These are phyloP conservation scores for Tricholoma sp. DNA, from an alignment of 768 basidiomycete species.

Conservation along the genomic window DNA sequence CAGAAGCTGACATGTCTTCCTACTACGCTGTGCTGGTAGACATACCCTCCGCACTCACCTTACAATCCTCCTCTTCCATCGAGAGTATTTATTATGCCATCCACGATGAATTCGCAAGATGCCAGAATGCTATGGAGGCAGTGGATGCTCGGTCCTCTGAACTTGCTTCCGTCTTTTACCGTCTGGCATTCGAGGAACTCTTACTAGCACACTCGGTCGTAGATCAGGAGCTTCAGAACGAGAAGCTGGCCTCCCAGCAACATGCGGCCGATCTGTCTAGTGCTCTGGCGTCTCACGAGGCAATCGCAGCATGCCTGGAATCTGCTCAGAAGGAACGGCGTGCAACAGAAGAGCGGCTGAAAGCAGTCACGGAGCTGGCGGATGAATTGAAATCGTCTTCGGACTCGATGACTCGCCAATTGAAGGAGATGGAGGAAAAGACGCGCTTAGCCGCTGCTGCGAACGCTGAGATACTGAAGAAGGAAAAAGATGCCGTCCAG, in stretches of 20 bases:
- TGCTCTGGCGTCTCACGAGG: constrained; percentile 36
- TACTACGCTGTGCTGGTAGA: constrained; percentile 9
- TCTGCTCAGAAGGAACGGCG: constrained; percentile 32
- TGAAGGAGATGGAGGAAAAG: constrained; percentile 22
- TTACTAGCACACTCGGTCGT: constrained; percentile 23
- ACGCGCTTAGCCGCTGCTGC: constrained; percentile 20
- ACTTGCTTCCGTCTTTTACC: constrained; percentile 32
- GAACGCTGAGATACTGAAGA: constrained; percentile 34
- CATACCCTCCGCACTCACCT: background rate
- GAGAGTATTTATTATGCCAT: background rate
- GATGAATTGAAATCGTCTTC: constrained; percentile 17
- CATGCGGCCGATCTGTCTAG: constrained; percentile 34
- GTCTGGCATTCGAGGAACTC: constrained; percentile 29
- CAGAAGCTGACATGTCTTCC: constrained; percentile 28
- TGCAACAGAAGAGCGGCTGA: constrained; percentile 13
- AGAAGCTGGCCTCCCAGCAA: constrained; percentile 25
- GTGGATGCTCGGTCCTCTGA: constrained; percentile 11
- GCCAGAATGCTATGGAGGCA: constrained; percentile 3
- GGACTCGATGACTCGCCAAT: constrained; percentile 15
- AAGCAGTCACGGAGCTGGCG: constrained; percentile 16
- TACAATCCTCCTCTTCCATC: constrained; percentile 1
- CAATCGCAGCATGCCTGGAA: constrained; percentile 37
- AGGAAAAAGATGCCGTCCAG: constrained; percentile 42
- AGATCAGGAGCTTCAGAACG: constrained; percentile 23
- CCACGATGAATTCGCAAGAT: constrained; percentile 3